A percentile compares a stretch with the other conserved stretches of the same genome.
These are phyloP conservation scores for Bruguiera sexangula DNA, from an alignment of 345 rosid species.

Conservation along the genomic window DNA sequence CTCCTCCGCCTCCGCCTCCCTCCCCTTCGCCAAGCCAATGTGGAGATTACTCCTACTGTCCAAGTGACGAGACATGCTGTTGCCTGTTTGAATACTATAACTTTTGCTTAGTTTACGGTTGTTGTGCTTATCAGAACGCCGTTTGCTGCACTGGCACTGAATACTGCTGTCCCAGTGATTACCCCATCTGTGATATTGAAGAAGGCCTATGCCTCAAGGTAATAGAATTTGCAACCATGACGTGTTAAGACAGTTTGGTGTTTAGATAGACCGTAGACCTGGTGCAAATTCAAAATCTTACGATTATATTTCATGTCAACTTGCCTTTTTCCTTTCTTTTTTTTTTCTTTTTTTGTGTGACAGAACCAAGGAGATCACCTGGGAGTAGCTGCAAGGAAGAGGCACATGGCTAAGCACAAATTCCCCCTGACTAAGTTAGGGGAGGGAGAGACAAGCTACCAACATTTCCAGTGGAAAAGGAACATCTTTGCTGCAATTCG, in stretches of 20 bases:
- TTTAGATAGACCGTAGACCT: not conserved
- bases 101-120: slow-evolving; percentile 51
- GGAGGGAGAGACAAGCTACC: slow-evolving; percentile 29
- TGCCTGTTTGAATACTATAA: slow-evolving; percentile 46
- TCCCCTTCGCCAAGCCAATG: slow-evolving; percentile 56
- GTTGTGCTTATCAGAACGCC: slow-evolving; percentile 59
- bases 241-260: too few relatives aligned
- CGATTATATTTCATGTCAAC: not conserved
- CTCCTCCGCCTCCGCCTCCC: slow-evolving; percentile 45
- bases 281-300: not conserved
- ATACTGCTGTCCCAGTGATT: slow-evolving; percentile 65
- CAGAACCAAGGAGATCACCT: slow-evolving; percentile 48
- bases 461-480: slow-evolving; percentile 49
- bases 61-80: slow-evolving; percentile 59
- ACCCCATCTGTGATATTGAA: slow-evolving; percentile 58
- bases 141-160: slow-evolving; percentile 57
- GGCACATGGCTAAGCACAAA: slow-evolving; percentile 60
- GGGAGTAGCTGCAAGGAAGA: slow-evolving; percentile 51
- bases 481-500: slow-evolving; percentile 45
- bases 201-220: slow-evolving; percentile 69
- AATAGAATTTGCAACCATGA: slow-evolving; percentile 1
- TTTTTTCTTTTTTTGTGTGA: not conserved
- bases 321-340: not conserved
- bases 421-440: slow-evolving; percentile 50
- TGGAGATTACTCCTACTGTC: slow-evolving; percentile 58